Evolutionary conservation across 2,329 filamentous ascomycete genomes (phyloP).

Genomic region (Phialophora macrospora): DNA sequence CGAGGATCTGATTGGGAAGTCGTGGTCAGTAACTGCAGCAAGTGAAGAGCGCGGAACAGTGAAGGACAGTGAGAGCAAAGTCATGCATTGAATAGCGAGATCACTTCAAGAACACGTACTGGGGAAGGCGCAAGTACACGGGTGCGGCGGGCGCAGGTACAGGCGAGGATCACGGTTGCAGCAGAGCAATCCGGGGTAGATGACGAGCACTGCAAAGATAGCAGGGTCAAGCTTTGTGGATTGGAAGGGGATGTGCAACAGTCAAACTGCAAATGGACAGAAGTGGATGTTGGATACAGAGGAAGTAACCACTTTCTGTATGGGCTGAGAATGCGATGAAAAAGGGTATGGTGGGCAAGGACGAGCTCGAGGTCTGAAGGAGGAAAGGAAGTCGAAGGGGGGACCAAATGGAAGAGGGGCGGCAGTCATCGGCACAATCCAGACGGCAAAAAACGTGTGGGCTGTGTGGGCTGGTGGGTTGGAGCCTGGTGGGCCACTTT

Average conservation of each 20-base stretch:
- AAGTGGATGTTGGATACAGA: slow-evolving; percentile 36
- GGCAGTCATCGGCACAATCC: slow-evolving; percentile 17
- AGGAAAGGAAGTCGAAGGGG: slow-evolving; percentile 22
- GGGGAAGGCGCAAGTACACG: slow-evolving; percentile 1
- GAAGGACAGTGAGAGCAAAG: slow-evolving; percentile 10
- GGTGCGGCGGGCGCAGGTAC: slow-evolving; percentile 30
- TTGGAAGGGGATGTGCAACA: slow-evolving; percentile 34
- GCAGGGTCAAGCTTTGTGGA: slow-evolving; percentile 36
- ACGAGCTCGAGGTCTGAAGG: slow-evolving; percentile 17
- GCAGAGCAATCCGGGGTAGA: slow-evolving; percentile 32
- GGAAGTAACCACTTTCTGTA: slow-evolving; percentile 37
- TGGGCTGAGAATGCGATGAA: slow-evolving; percentile 30
- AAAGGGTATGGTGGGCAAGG: slow-evolving; percentile 35
- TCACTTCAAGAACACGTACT: slow-evolving; percentile 10
- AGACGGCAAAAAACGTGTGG: slow-evolving; percentile 12
- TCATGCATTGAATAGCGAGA: background rate
- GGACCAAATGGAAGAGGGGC: slow-evolving; percentile 15
- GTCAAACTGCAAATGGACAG: slow-evolving; percentile 35
- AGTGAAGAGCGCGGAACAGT: slow-evolving; percentile 13
- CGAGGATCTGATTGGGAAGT: slow-evolving; percentile 9
- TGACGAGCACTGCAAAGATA: slow-evolving; percentile 23
- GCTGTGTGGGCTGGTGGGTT: slow-evolving; percentile 10
- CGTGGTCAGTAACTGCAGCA: slow-evolving; percentile 23
- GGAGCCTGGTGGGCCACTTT: slow-evolving; percentile 9
- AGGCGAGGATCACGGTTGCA: slow-evolving; percentile 11